A percentile compares a stretch with the other conserved stretches of the same genome.
phyloP scores from a whole-genome alignment of 106 monocot genomes.

The Phalaenopsis equestris region DNA sequence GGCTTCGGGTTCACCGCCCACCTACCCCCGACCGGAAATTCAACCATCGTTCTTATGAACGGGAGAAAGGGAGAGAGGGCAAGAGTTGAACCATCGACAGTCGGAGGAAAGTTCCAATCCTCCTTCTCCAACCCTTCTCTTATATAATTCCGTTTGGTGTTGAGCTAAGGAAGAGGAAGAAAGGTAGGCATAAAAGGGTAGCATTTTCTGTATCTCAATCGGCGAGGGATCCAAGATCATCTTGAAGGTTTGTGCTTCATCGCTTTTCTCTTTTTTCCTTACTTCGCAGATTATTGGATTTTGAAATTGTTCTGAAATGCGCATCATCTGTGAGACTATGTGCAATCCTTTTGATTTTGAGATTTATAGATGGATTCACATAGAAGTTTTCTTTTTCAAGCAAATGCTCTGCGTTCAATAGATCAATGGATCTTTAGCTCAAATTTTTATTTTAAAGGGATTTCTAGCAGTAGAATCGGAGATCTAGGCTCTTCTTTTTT shows the following conservation, averaged over 20 bases:
- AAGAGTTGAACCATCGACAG: background rate
- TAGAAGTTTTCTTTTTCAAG: background rate
- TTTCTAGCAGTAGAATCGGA: too few relatives aligned
- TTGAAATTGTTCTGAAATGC: background rate
- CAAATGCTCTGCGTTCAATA: too few relatives aligned
- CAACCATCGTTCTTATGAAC: too few relatives aligned
- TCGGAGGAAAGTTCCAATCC: background rate
- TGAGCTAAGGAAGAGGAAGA: background rate
- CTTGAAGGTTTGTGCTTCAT: background rate
- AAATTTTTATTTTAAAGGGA: too few relatives aligned
- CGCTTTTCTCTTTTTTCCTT: background rate
- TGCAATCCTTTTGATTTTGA: background rate
- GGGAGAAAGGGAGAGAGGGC: background rate
- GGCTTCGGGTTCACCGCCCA: too few relatives aligned
- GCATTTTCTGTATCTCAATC: background rate
- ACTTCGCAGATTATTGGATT: background rate
- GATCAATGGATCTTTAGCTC: too few relatives aligned
- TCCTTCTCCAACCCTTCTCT: background rate
- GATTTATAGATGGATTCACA: background rate
- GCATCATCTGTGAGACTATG: background rate
- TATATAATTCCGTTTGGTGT: background rate
- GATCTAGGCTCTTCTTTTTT: too few relatives aligned
- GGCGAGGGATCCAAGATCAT: background rate
- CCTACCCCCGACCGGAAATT: too few relatives aligned
- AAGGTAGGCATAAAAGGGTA: background rate